phyloP scores from a whole-genome alignment of 176 grass and related monocot species.

The Saccharum officinarum region DNA sequence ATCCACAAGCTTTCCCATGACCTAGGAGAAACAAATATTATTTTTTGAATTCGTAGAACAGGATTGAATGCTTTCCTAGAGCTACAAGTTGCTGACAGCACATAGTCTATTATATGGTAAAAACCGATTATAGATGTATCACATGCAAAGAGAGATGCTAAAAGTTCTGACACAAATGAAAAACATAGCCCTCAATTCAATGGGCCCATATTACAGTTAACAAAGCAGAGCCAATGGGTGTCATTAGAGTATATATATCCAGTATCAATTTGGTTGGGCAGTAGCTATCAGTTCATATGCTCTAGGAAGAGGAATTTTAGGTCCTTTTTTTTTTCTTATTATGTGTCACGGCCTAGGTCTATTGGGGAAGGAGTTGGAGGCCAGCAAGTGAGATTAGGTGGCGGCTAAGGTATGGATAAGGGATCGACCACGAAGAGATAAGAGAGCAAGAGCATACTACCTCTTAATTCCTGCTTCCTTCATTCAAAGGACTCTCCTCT shows the following conservation, averaged over 20 bases:
- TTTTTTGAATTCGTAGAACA: constrained; percentile 19
- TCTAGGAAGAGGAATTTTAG: background rate
- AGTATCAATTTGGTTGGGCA: background rate
- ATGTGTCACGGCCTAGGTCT: background rate
- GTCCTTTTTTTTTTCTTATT: background rate
- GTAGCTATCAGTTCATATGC: background rate
- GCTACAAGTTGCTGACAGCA: constrained; percentile 12
- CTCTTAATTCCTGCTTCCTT: background rate
- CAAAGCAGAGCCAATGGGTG: background rate
- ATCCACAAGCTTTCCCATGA: constrained; percentile 95
- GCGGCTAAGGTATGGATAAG: background rate
- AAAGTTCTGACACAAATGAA: constrained; percentile 1
- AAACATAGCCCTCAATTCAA: background rate
- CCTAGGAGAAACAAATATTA: constrained; percentile 51
- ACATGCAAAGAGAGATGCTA: background rate
- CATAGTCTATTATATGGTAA: background rate
- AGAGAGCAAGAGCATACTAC: background rate
- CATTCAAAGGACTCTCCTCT: background rate
- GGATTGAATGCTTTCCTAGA: constrained; percentile 11
- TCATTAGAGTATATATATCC: background rate
- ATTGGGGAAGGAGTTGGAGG: background rate
- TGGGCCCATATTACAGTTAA: background rate
- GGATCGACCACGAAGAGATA: background rate
- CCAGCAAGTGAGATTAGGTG: background rate
- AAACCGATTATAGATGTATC: background rate